Evolutionary conservation across 345 rosid genomes (phyloP).

Genomic region (Euphorbia lathyris): DNA sequence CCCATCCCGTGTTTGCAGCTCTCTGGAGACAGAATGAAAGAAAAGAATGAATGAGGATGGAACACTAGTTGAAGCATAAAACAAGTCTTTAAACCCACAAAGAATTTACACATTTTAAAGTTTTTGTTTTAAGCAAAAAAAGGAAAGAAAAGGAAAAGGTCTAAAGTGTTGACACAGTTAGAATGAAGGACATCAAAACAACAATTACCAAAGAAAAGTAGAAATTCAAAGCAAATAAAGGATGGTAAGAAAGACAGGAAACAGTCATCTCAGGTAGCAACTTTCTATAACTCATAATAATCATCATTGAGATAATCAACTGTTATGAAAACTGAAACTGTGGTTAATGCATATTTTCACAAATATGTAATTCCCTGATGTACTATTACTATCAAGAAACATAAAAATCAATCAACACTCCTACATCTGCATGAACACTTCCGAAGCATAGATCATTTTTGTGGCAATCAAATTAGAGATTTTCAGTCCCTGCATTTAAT

Average conservation of each 20-base stretch:
- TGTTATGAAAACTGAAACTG: not conserved
- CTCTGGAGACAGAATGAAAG: constrained; percentile 40
- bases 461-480: not conserved
- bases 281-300: not conserved
- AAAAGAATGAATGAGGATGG: constrained; percentile 11
- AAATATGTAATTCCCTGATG: not conserved
- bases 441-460: not conserved
- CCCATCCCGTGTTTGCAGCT: constrained; percentile 90
- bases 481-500: not conserved
- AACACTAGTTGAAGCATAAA: not conserved
- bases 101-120: not conserved
- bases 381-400: not conserved
- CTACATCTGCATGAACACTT: not conserved
- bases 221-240: not conserved
- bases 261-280: not conserved
- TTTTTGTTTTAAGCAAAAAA: too few species aligned
- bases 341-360: not conserved
- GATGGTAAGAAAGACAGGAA: not conserved
- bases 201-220: not conserved
- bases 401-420: not conserved
- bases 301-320: not conserved
- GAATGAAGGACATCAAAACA: not conserved
- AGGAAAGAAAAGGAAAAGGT: not conserved
- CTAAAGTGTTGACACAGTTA: not conserved
- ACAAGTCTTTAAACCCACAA: not conserved